A percentile compares a stretch with the other conserved stretches of the same genome.
Conservation (phyloP, 106 monocot genomes). For the Gastrodia elata region DNA sequence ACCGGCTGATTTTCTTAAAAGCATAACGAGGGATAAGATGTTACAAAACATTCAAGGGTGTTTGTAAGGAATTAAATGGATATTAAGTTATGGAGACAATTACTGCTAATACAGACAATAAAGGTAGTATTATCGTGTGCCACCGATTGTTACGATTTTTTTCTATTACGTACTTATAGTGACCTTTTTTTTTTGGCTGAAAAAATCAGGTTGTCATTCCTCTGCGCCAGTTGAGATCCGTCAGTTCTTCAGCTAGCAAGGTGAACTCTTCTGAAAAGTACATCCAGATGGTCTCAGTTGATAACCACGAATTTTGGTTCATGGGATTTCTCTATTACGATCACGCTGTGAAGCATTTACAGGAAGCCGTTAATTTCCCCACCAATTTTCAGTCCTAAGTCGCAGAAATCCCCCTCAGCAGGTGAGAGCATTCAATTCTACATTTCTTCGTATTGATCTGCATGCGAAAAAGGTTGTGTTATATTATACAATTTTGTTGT, state of each 20-base stretch:
- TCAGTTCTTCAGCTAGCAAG: slow-evolving; percentile 53
- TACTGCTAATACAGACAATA: too few species aligned
- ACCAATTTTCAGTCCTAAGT: slow-evolving; percentile 11
- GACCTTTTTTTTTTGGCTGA: not conserved
- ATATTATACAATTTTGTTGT: not conserved
- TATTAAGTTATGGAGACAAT: too few species aligned
- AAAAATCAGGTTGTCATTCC: slow-evolving; percentile 76
- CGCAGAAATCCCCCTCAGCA: not conserved
- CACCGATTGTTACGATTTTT: not conserved
- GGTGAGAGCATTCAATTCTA: not conserved
- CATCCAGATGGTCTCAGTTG: slow-evolving; percentile 70
- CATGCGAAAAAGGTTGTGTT: not conserved
- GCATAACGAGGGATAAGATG: not conserved
- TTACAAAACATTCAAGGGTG: too few species aligned
- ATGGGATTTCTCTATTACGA: slow-evolving; percentile 85
- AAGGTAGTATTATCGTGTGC: too few species aligned
- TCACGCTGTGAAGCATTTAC: slow-evolving; percentile 49
- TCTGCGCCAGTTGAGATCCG: slow-evolving; percentile 55
- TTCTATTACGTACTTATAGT: not conserved
- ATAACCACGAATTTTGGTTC: slow-evolving; percentile 91
- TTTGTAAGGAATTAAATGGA: too few species aligned
- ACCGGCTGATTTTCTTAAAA: not conserved
- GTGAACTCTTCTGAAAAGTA: slow-evolving; percentile 66
- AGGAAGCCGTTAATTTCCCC: slow-evolving; percentile 26
- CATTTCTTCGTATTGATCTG: not conserved